Base-by-base conservation (phyloP, 352 stramenopile genomes). In the Phytophthora vignae region DNA sequence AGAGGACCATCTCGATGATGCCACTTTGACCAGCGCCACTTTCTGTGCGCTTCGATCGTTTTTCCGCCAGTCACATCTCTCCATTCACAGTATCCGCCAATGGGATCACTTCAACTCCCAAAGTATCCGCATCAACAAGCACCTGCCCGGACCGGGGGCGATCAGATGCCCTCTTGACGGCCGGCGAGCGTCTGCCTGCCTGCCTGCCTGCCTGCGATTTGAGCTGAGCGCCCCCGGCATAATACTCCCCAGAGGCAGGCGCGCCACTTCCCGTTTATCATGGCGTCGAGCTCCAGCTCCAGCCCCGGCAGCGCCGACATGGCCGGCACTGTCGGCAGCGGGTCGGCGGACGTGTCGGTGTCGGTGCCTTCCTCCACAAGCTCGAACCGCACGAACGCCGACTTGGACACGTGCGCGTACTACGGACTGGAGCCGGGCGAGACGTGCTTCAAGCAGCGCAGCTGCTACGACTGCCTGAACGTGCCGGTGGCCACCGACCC, bases 381-480 rank as follows among this genome's bases (percentile, higher is more conserved):
- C 44, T 64, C 53, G n/a, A 69, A 21, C 67, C 52, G 67, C 12
- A 64, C 60, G 19, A 70, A 69, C 55, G 66, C 42, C 33, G 61
- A 55, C 22, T 31, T 50, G 21, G 81, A 86, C 46, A 77, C 71
- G 10, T 89, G 83, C 57, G 71, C 62, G 17, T 86, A 86, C 74
- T 89, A 90, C 63, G 77, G 67, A 33, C 63, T 81, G 33, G 69
- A 78, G 53, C 25, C 50, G 0, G 74, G 69, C 0, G 65, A 78
- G 21, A 66, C 42, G 12, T 92, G 85, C 38, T 76, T 78, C 46
- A 64, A 78, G 21, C 83, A 72, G 14, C 80, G 85, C 17, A 81
- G 63, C 29, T 92, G 85, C 79, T 81, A 78, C 69, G 83, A 90
- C 76, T 92, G 85, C 63, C 70, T 92, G 22, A 88, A 88, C 61